Conservation (phyloP, 2,329 filamentous ascomycete genomes). For the Mycocentrospora acerina region DNA sequence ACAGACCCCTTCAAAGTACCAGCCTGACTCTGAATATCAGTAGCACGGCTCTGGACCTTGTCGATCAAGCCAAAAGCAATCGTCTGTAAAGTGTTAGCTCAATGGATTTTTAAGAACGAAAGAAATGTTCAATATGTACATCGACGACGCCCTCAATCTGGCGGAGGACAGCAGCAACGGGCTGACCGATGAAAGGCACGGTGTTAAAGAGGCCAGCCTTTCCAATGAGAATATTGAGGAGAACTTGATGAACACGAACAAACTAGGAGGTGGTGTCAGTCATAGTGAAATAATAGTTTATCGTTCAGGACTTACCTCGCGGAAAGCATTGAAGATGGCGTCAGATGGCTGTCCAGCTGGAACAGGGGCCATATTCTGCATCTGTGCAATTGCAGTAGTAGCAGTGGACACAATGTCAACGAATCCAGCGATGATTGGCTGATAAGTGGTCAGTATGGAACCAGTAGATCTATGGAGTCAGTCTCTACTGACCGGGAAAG, state of each 20-base stretch:
- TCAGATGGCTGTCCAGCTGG: conserved; percentile 4
- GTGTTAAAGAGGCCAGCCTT: conserved; percentile 15
- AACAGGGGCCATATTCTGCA: conserved; percentile 5
- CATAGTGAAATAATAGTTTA: too few species aligned
- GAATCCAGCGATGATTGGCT: conserved; percentile 11
- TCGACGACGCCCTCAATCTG: conserved; percentile 16
- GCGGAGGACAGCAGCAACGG: conserved; percentile 14
- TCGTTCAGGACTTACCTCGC: conserved; percentile 9
- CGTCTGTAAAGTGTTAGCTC: too few species aligned
- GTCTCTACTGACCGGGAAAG: conserved; percentile 4
- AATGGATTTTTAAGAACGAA: neutral
- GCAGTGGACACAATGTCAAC: conserved; percentile 10
- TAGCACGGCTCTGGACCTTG: conserved; percentile 4
- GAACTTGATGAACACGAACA: conserved; percentile 15
- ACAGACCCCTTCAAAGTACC: neutral
- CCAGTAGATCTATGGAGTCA: neutral
- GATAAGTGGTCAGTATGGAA: neutral
- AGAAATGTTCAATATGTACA: neutral
- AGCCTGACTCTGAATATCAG: conserved; percentile 4
- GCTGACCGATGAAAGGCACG: conserved; percentile 13
- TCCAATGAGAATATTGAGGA: conserved; percentile 20
- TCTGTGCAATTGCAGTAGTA: conserved; percentile 7
- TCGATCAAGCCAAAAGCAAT: conserved; percentile 7
- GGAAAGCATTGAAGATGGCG: conserved; percentile 15
- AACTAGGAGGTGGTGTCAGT: conserved; percentile 12